Percentiles rank a stretch among this genome's conserved stretches.
phyloP scores from a whole-genome alignment of 805 yeast genomes.

The Aciculoconidium aculeatum region DNA sequence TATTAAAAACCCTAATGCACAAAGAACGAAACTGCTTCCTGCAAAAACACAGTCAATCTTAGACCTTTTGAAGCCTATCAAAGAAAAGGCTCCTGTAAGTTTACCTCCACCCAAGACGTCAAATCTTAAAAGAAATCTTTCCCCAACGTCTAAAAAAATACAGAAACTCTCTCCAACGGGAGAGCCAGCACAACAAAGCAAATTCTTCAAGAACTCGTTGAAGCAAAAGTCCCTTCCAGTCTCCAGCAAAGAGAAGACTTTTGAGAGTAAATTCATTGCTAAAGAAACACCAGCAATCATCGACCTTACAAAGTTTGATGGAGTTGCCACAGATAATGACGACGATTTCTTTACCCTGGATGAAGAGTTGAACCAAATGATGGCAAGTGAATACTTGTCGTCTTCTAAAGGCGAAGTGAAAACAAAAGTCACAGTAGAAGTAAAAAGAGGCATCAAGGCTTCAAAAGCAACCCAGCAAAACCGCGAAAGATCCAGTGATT shows the following conservation, averaged over 20 bases:
- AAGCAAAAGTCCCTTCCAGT: slow-evolving; percentile 7
- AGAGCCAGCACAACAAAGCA: slow-evolving; percentile 7
- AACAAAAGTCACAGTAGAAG: slow-evolving; percentile 1
- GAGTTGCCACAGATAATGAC: slow-evolving; percentile 3
- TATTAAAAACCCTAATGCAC: too few species aligned
- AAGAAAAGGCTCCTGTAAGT: slow-evolving; percentile 1
- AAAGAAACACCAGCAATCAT: too few species aligned
- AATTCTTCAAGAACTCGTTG: slow-evolving; percentile 8
- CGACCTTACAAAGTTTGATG: background rate
- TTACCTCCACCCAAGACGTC: slow-evolving; percentile 2
- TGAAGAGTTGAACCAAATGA: slow-evolving; percentile 10
- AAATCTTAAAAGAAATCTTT: slow-evolving; percentile 3
- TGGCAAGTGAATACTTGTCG: slow-evolving; percentile 1
- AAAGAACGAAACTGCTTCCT: background rate
- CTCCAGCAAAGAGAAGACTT: slow-evolving; percentile 7
- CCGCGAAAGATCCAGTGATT: slow-evolving; percentile 8
- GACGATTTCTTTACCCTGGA: slow-evolving; percentile 11
- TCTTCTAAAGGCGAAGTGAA: too few species aligned
- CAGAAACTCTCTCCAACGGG: slow-evolving; percentile 4
- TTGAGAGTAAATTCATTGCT: too few species aligned
- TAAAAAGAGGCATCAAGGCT: background rate
- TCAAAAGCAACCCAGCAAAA: too few species aligned
- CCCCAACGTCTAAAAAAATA: slow-evolving; percentile 11
- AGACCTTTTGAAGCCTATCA: background rate
- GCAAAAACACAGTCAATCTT: slow-evolving; percentile 1